Conservation (phyloP, 176 grass and related monocot species). For the Avena sativa region DNA sequence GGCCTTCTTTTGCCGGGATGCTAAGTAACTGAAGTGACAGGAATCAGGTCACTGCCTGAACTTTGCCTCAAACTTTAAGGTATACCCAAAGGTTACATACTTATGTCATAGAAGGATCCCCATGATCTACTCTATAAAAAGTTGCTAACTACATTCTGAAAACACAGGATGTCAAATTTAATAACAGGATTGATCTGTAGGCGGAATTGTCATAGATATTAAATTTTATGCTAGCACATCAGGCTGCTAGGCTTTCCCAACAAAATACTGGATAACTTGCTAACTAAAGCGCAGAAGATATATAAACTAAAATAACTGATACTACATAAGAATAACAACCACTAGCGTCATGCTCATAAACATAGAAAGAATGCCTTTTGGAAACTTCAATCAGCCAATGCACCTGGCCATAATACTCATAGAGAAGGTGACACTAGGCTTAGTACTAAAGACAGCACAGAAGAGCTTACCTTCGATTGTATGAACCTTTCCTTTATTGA, state of each 20-base stretch:
- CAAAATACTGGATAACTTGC: neutral
- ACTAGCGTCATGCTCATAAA: slow-evolving; percentile 7
- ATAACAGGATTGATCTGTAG: neutral
- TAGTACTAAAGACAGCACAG: slow-evolving; percentile 21
- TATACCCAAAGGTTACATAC: slow-evolving; percentile 7
- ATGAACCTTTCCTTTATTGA: slow-evolving; percentile 96
- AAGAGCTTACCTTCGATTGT: slow-evolving; percentile 82
- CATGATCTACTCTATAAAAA: neutral
- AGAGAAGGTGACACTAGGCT: slow-evolving; percentile 31
- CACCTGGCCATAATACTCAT: neutral
- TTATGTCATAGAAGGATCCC: neutral
- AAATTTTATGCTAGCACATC: neutral
- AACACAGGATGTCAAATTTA: slow-evolving; percentile 1
- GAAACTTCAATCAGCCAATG: slow-evolving; percentile 28
- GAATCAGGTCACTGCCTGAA: neutral
- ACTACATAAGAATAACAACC: slow-evolving; percentile 2
- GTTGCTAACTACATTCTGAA: slow-evolving; percentile 33
- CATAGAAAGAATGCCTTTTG: neutral
- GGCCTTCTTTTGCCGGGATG: neutral
- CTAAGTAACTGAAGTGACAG: neutral
- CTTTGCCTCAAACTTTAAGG: neutral
- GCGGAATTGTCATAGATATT: neutral
- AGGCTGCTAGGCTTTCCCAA: neutral
- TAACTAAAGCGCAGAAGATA: slow-evolving; percentile 3
- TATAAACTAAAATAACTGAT: slow-evolving; percentile 16